Evolutionary conservation across 177 flowering plant genomes (phyloP).

Genomic region (Vitis hybrid): DNA sequence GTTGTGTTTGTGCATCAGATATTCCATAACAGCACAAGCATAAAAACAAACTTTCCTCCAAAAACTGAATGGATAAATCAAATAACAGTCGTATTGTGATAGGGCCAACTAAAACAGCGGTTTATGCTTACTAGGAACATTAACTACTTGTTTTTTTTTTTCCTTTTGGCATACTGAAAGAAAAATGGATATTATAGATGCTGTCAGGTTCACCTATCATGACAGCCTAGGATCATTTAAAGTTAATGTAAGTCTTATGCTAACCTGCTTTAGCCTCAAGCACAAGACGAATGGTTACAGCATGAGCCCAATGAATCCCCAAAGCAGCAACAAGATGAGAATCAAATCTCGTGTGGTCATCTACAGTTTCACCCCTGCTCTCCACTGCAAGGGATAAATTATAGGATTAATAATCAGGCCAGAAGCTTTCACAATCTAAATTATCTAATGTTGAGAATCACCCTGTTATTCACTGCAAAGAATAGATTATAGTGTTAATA

Average conservation of each 20-base stretch:
- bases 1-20: no score
- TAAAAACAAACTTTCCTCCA: no score
- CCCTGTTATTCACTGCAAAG: slow-evolving; percentile 36
- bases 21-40: no score
- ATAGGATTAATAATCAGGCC: background rate
- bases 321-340: slow-evolving; percentile 78
- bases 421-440: slow-evolving; percentile 4
- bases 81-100: no score
- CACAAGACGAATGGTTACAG: slow-evolving; percentile 72
- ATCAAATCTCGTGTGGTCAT: slow-evolving; percentile 35
- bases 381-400: slow-evolving; percentile 33
- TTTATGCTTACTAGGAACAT: no score
- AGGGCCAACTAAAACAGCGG: no score
- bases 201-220: background rate
- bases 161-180: no score
- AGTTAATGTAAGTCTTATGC: slow-evolving; percentile 1
- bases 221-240: background rate
- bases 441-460: no score
- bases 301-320: slow-evolving; percentile 86
- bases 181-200: background rate
- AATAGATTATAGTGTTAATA: slow-evolving; percentile 4
- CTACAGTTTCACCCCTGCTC: slow-evolving; percentile 23
- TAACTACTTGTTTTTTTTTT: no score
- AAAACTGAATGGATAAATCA: no score
- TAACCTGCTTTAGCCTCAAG: slow-evolving; percentile 79